These are phyloP conservation scores for Phytophthora pistaciae DNA, from an alignment of 352 stramenopile genomes.

Conservation along the genomic window DNA sequence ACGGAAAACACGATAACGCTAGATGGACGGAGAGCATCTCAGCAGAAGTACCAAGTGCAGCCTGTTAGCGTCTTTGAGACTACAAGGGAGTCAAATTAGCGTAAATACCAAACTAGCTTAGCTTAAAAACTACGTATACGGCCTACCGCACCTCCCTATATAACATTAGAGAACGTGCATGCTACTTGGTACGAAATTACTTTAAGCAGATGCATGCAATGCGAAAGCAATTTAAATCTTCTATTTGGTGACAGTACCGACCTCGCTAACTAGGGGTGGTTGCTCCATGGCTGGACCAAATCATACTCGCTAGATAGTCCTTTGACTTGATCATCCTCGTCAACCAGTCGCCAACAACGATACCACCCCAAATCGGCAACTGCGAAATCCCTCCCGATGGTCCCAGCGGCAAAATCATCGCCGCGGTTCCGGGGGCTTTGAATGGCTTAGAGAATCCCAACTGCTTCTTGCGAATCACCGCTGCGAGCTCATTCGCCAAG, in stretches of 20 bases:
- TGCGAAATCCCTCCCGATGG: slow-evolving; percentile 44
- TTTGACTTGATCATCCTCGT: slow-evolving; percentile 40
- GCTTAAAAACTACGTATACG: too few relatives aligned
- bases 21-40: slow-evolving; percentile 1
- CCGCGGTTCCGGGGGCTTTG: slow-evolving; percentile 21
- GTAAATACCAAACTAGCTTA: too few relatives aligned
- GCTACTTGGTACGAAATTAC: too few relatives aligned
- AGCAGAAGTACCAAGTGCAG: neutral
- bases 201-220: too few relatives aligned
- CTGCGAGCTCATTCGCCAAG: slow-evolving; percentile 27
- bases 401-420: slow-evolving; percentile 46
- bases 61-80: neutral
- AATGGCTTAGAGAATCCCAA: slow-evolving; percentile 33
- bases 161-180: too few relatives aligned
- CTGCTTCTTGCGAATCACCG: slow-evolving; percentile 30
- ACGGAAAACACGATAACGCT: neutral
- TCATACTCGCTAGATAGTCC: slow-evolving; percentile 40
- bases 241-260: neutral
- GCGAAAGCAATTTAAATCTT: too few relatives aligned
- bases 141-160: too few relatives aligned
- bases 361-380: slow-evolving; percentile 37
- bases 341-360: slow-evolving; percentile 43
- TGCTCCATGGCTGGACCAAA: slow-evolving; percentile 25
- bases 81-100: slow-evolving; percentile 1
- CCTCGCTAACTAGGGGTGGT: slow-evolving; percentile 5